Base-by-base conservation (phyloP, 768 basidiomycete genomes). In the Calvatia gigantea region DNA sequence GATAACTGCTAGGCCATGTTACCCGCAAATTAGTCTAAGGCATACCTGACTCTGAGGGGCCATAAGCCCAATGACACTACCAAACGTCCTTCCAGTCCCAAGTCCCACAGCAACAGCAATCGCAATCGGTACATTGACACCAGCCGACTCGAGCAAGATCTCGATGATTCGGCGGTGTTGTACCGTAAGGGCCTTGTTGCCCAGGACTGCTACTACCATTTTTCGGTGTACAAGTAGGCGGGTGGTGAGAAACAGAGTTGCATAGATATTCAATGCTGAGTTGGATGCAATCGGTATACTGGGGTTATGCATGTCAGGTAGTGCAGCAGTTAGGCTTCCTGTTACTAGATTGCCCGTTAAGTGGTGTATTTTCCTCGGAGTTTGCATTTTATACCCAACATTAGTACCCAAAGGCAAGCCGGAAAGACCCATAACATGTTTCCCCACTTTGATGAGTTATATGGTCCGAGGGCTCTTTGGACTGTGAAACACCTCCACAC, bases 401-500 rank as follows among this genome's bases (percentile, higher is more conserved):
- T 50, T 19, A 38, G 4, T 3, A 35, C 11, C 32, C 33, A 50
- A 15, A 50, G 21, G 19, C 17, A 38, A 7, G 21, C 3, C 2
- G 48, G 48, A 6, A 50, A 11, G 7, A 38, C 14, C 32, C 33
- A 50, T 2, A 50, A 50, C 3, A 38, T 21, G n/a, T 3, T 38
- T 25, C 29, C 25, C 21, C n/a, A 50, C 23, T 37, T 11, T 3
- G 48, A 7, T 17, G 23, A 37, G n/a, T n/a, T n/a, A 25, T n/a
- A 4, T 8, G 43, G 9, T 38, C 23, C 33, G 3, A 50, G 31
- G 11, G 48, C 35, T 9, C 33, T 17, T 27, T 50, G 48, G 19
- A 50, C 32, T 35, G 38, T 50, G n/a, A 23, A 50, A 27, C 48
- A 50, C 25, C 48, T 25, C 48, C 48, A 50, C n/a, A 38, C 48